Conservation (phyloP, 2,329 filamentous ascomycete species). For the Escovopsis sp. region DNA sequence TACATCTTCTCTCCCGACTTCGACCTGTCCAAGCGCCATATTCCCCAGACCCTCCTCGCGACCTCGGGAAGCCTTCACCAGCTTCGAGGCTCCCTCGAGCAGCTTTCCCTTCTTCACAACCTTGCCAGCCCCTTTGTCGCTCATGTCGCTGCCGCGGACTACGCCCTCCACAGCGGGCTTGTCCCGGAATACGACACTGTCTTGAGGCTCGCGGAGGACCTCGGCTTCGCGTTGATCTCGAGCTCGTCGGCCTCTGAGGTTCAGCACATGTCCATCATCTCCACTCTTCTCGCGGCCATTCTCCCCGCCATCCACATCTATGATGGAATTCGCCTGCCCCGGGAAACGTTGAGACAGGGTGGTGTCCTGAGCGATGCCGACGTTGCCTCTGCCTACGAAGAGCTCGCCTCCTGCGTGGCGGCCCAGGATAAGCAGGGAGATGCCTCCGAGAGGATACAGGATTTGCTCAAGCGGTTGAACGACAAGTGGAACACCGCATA, state of each 20-base stretch:
- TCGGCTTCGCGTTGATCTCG: constrained; percentile 72
- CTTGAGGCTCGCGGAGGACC: constrained; percentile 70
- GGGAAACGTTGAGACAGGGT: constrained; percentile 68
- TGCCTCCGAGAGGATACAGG: constrained; percentile 54
- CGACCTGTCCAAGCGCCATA: constrained; percentile 74
- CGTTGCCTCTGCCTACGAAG: constrained; percentile 53
- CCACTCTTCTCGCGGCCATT: constrained; percentile 63
- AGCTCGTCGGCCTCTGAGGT: constrained; percentile 79
- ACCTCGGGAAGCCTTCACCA: constrained; percentile 69
- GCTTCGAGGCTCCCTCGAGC: constrained; percentile 72
- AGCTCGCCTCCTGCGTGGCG: constrained; percentile 44
- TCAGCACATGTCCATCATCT: constrained; percentile 89
- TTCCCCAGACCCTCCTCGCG: constrained; percentile 82
- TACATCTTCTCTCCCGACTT: constrained; percentile 98
- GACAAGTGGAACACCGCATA: constrained; percentile 88
- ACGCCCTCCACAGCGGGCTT: constrained; percentile 51
- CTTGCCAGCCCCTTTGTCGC: constrained; percentile 87
- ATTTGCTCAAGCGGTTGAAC: constrained; percentile 63
- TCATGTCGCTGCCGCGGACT: constrained; percentile 84
- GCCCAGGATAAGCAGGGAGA: constrained; percentile 56
- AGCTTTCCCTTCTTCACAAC: constrained; percentile 79
- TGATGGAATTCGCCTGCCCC: constrained; percentile 68
- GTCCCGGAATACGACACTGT: constrained; percentile 78
- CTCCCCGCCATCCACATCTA: constrained; percentile 79
- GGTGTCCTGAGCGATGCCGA: constrained; percentile 63